Base-by-base conservation (phyloP, 1,284 basidiomycete species). In the Tylopilus orsonianus region DNA sequence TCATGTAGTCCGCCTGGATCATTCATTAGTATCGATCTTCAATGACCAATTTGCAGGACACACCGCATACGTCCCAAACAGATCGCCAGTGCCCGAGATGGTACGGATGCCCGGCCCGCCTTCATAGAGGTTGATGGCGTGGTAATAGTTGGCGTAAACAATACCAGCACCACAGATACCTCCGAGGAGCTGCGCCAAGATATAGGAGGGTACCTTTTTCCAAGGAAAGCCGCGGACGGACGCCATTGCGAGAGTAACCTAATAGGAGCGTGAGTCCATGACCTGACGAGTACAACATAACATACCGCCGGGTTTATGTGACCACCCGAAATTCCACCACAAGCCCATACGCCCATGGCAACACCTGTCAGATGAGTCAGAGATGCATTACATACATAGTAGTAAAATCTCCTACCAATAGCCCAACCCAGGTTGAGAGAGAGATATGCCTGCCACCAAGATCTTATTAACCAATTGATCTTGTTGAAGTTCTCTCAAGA, bases 281-380 rank as follows among this genome's bases (percentile, higher is more conserved):
- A 13, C 13, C 12, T 13, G 35, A 23, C 10, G 14, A 58, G 65
- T 41, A 7, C 20, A 12, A 20, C 19, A 22, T 12, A 32, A 22
- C 70, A 19, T 65, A 81, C 87, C 20, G 85, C 86, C 37, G 87
- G 88, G 59, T 90, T 90, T 54, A 90, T 78, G 60, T 90, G 87
- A 27, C 86, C 88, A 16, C 87, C 86, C 40, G 85, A 87, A 49
- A 87, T 78, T 39, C 81, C 81, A 42, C 73, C 77, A 12, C 78
- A 76, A 6, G 81, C 70, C 83, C 83, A 88, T 2, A 83, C 83
- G 34, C 85, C 87, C 58, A 90, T 69, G 8, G 80, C 78, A 2
- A 72, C 60, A 24, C 75, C 73, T 75, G 44, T 37, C 16, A 13
- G 5, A 37, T 26, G 38, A n/a, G n/a, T 38, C n/a, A 54, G 24